Base-by-base conservation (phyloP, 2,329 filamentous ascomycete species). In the Massarina eburnea region DNA sequence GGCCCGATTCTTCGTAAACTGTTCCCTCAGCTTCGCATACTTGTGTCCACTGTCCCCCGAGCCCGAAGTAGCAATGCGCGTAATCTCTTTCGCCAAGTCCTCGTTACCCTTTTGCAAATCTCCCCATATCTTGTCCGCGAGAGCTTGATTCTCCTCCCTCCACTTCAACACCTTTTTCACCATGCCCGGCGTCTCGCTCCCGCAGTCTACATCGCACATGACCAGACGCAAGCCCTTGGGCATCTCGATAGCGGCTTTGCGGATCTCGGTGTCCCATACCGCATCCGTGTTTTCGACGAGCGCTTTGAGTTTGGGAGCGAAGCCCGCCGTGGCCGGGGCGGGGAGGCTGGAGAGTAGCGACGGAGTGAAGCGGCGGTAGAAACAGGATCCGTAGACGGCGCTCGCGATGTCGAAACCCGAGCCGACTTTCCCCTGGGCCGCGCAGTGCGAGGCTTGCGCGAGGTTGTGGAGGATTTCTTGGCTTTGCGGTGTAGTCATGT, bases 121-220 rank as follows among this genome's bases (percentile, higher is more conserved):
- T 37, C 80, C 79, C 90, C 91, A 97, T 15, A 96, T 76, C 49
- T 70, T 61, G 51, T 82, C 81, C 1, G 91, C 85, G n/a, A 78
- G 80, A 2, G 78, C 77, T 0, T 77, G 73, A 17, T 89, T 82
- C 38, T 79, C 71, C 39, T 81, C 80, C 41, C 88, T 79, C 94
- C 94, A 99, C 24, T 81, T 80, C 3, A 97, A 78, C 12, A 99
- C 89, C 65, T 89, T 82, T 74, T 92, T 95, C 29, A 96, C 94
- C 94, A 99, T 97, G 12, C 90, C 82, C 0, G 95, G 91, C 7
- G 92, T 97, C 74, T 95, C 83, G 39, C 86, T 92, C 24, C 94
- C 94, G 65, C 91, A 96, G 67, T 95, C 89, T 6, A 99, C 94
- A 65, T 99, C 94, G 64, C 91, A 96, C 86, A 99, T 94, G 49